Base-by-base conservation (phyloP, 192 early-diverging fungal genomes). In the Piromyces sp. region DNA sequence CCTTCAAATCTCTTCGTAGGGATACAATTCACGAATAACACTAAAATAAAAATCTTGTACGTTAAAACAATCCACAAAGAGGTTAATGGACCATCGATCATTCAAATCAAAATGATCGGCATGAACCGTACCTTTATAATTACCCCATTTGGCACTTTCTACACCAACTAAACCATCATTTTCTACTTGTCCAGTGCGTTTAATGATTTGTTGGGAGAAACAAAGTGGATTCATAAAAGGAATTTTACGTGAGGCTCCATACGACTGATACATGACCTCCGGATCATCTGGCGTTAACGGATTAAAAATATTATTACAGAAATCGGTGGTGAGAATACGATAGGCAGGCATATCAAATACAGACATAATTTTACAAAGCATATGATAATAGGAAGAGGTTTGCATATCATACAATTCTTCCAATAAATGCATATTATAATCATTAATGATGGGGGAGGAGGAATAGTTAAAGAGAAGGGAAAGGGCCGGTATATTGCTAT, bases 91-190 rank as follows among this genome's bases (percentile, higher is more conserved):
- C 51, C 51, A 68, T 9, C 51, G 51, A 28, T 68, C 51, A 68
- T 68, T 93, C 78, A 98, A 90, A 86, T 95, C 95, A 94, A 95
- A 98, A 85, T 98, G 95, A 81, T 96, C 94, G 29, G 93, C 92
- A 31, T 85, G 78, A 14, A 96, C 89, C 19, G 94, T 93, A 79
- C 93, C 92, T 58, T 95, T 84, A 82, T 96, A 96, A 68, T 91
- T 85, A 16, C 97, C 97, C 97, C 95, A 98, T 84, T 89, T 88
- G 7, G 97, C 96, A 83, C 92, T 94, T 16, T 90, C 84, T 5
- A 95, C 82, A 36, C 92, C 93, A 19, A 98, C 97, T 81, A 98
- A 86, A 13, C 97, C 97, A 86, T 98, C 97, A 85, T 98, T 98
- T 0, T 91, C 89, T 4, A 96, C 97, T 83, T 97, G 51, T 11